Evolutionary conservation across 257 asterid species (phyloP).

Genomic region (Lycium barbarum): DNA sequence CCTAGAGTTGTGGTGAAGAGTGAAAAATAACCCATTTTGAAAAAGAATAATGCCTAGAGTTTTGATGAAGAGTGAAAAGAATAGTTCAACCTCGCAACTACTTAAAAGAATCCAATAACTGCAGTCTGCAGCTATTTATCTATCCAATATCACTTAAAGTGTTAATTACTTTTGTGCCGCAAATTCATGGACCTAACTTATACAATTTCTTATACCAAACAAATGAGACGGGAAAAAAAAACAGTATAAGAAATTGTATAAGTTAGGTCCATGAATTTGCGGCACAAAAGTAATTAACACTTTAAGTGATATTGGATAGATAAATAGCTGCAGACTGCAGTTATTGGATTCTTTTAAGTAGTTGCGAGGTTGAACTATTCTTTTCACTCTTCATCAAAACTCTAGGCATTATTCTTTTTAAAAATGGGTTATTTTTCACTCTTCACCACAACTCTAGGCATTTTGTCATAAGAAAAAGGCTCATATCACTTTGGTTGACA

Average conservation of each 20-base stretch:
- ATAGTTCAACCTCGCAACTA: background rate
- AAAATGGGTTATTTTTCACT: background rate
- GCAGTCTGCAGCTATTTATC: background rate
- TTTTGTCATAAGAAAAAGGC: background rate
- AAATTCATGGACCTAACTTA: background rate
- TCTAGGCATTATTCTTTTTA: background rate
- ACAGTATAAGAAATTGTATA: background rate
- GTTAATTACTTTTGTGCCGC: background rate
- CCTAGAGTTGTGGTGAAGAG: background rate
- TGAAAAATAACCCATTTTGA: background rate
- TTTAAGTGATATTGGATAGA: background rate
- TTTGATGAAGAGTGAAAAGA: background rate
- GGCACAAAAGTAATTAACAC: background rate
- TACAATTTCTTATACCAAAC: slow-evolving; percentile 3
- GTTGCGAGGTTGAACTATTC: background rate
- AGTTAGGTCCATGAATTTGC: background rate
- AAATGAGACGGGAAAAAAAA: slow-evolving; percentile 1
- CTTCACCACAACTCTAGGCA: background rate
- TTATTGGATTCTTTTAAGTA: background rate
- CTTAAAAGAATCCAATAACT: background rate
- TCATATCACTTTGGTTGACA: background rate
- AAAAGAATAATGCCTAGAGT: background rate
- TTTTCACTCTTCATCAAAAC: background rate
- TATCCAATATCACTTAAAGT: background rate
- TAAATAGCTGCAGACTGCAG: background rate